phyloP scores from a whole-genome alignment of 1,284 basidiomycete genomes.

The Marasmius tenuissimus region DNA sequence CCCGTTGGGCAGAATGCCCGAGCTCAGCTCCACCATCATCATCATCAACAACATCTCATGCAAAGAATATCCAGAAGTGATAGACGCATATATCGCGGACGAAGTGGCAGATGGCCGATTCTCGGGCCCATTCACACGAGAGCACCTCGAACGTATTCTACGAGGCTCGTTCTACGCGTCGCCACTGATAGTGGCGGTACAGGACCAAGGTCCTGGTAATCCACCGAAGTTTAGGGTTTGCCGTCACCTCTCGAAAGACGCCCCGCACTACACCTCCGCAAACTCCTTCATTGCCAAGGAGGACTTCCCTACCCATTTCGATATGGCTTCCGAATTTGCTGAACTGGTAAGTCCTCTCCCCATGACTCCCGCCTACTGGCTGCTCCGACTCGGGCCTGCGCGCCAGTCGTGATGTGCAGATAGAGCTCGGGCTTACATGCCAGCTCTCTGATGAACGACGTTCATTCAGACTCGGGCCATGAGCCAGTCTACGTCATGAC shows the following conservation, averaged over 20 bases:
- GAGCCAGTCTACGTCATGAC: no score
- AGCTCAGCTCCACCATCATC: slow-evolving; percentile 8
- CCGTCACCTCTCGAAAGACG: slow-evolving; percentile 22
- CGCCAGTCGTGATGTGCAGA: slow-evolving; percentile 13
- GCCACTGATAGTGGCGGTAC: slow-evolving; percentile 20
- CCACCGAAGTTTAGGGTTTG: slow-evolving; percentile 23
- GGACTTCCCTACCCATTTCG: slow-evolving; percentile 29
- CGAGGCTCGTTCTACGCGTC: slow-evolving; percentile 22
- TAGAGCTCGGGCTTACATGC: slow-evolving; percentile 10
- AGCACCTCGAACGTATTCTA: slow-evolving; percentile 17
- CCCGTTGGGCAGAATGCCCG: slow-evolving; percentile 14
- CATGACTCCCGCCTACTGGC: background rate
- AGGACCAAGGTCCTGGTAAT: slow-evolving; percentile 15
- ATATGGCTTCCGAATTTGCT: no score
- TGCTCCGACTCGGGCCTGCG: background rate
- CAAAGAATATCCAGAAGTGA: background rate
- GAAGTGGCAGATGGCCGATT: background rate
- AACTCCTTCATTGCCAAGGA: slow-evolving; percentile 31
- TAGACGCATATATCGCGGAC: slow-evolving; percentile 1
- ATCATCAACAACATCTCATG: slow-evolving; percentile 11
- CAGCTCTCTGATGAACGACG: no score
- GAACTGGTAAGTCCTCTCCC: slow-evolving; percentile 28
- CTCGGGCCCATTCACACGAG: slow-evolving; percentile 4
- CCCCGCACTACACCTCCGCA: slow-evolving; percentile 16
- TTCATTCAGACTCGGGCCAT: no score